These are phyloP conservation scores for Trichomonascus vanleenenianus DNA, from an alignment of 805 yeast genomes.

Conservation along the genomic window DNA sequence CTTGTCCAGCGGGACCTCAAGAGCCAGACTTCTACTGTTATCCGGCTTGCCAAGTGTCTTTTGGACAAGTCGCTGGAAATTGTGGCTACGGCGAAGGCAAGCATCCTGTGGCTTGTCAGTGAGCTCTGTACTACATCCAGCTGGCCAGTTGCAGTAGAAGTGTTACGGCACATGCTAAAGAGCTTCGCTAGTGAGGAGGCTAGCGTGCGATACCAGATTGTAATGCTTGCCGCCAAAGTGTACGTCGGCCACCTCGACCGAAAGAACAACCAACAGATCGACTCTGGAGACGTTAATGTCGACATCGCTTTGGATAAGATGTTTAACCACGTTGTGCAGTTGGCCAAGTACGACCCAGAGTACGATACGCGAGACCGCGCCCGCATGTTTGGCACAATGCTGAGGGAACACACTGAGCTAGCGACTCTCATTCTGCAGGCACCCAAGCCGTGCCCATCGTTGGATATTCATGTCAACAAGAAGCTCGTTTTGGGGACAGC, in stretches of 20 bases:
- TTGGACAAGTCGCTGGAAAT: conserved; percentile 12
- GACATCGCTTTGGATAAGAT: conserved; percentile 34
- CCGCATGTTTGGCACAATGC: conserved; percentile 56
- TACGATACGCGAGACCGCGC: conserved; percentile 83
- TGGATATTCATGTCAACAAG: conserved; percentile 8
- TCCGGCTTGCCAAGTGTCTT: conserved; percentile 35
- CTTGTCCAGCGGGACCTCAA: conserved; percentile 57
- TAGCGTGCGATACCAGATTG: conserved; percentile 58
- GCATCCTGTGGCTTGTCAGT: conserved; percentile 86
- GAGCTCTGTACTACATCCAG: conserved; percentile 49
- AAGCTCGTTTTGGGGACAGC: conserved; percentile 27
- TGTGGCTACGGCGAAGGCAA: conserved; percentile 54
- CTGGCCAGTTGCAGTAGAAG: conserved; percentile 61
- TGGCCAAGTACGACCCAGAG: conserved; percentile 65
- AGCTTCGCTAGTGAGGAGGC: conserved; percentile 47
- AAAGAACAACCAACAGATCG: conserved; percentile 12
- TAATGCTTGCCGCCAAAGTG: conserved; percentile 68
- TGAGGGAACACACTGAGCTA: conserved; percentile 48
- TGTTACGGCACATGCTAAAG: conserved; percentile 50
- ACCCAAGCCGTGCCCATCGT: conserved; percentile 57
- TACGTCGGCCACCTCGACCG: conserved; percentile 47
- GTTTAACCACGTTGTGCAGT: conserved; percentile 53
- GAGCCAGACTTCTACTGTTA: conserved; percentile 46
- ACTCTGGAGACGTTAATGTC: conserved; percentile 5
- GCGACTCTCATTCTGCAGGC: conserved; percentile 69